A percentile compares a stretch with the other conserved stretches of the same genome.
These are phyloP conservation scores for Escovopsis weberi DNA, from an alignment of 2,329 filamentous ascomycete species.

Conservation along the genomic window DNA sequence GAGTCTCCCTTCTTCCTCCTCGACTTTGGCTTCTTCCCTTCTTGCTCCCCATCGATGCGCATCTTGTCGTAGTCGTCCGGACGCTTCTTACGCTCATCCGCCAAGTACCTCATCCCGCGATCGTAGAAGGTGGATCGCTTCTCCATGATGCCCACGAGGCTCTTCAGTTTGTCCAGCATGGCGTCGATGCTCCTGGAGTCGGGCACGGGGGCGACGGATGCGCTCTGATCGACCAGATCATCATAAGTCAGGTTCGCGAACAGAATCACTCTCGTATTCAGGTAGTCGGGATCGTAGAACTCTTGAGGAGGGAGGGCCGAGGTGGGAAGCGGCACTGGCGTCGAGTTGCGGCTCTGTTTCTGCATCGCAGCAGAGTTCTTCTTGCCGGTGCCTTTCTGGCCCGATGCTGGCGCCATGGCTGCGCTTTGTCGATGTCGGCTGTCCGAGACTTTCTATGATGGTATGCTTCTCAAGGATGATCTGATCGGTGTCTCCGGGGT, in stretches of 20 bases:
- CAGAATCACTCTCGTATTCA: conserved; percentile 46
- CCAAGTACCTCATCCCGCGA: conserved; percentile 56
- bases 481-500: conserved; percentile 1
- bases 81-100: conserved; percentile 48
- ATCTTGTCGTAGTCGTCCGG: conserved; percentile 37
- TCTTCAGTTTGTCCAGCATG: conserved; percentile 48
- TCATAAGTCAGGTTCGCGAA: conserved; percentile 51
- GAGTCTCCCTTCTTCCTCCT: conserved; percentile 67
- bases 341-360: conserved; percentile 66
- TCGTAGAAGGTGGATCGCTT: conserved; percentile 55
- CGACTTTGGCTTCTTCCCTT: conserved; percentile 47
- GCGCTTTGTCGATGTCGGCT: not conserved
- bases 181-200: conserved; percentile 50
- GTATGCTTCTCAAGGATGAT: not conserved
- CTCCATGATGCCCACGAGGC: conserved; percentile 52
- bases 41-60: conserved; percentile 33
- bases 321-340: conserved; percentile 36
- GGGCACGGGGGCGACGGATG: conserved; percentile 42
- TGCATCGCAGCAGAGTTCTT: conserved; percentile 47
- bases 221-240: conserved; percentile 51
- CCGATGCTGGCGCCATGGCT: conserved; percentile 42
- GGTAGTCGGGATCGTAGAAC: conserved; percentile 46
- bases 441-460: too few relatives aligned
- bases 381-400: conserved; percentile 50
- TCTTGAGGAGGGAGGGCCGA: conserved; percentile 41